These are phyloP conservation scores for Castanopsis chinensis DNA, from an alignment of 306 rosid species.

Conservation along the genomic window DNA sequence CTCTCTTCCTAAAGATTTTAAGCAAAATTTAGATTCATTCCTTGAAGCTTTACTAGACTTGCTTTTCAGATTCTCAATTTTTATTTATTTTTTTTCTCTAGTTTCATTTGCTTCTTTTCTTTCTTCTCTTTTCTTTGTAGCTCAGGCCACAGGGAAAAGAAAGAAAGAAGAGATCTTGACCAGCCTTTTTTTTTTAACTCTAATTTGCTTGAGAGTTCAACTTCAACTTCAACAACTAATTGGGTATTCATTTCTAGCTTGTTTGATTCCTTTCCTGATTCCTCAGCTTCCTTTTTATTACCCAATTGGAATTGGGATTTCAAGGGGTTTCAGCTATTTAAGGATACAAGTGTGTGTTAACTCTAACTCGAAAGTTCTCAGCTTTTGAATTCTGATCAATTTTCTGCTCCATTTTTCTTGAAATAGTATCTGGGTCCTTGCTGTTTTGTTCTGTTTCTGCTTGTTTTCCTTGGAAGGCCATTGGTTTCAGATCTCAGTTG, in stretches of 20 bases:
- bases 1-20: conserved; percentile 22
- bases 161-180: conserved; percentile 36
- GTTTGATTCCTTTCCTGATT: conserved; percentile 10
- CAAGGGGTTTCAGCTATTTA: conserved; percentile 17
- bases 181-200: conserved; percentile 2
- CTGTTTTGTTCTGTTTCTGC: conserved; percentile 2
- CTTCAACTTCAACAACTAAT: background rate
- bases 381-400: conserved; percentile 6
- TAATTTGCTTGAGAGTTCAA: conserved; percentile 28
- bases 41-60: conserved; percentile 39
- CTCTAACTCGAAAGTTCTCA: conserved; percentile 10
- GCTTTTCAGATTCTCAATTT: conserved; percentile 38
- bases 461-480: conserved; percentile 17
- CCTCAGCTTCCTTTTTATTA: conserved; percentile 18
- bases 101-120: conserved; percentile 23
- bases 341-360: conserved; percentile 14
- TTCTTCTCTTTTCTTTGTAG: conserved; percentile 33
- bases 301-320: conserved; percentile 37
- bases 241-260: conserved; percentile 29
- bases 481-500: conserved; percentile 42
- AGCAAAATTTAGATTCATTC: conserved; percentile 45
- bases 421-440: conserved; percentile 17
- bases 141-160: conserved; percentile 39
- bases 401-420: background rate
- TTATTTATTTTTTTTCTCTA: conserved; percentile 22